Evolutionary conservation across 441 rosid genomes (phyloP), one percentile per base, ranked within the genome.

Genomic region (Brassica hybrid): DNA sequence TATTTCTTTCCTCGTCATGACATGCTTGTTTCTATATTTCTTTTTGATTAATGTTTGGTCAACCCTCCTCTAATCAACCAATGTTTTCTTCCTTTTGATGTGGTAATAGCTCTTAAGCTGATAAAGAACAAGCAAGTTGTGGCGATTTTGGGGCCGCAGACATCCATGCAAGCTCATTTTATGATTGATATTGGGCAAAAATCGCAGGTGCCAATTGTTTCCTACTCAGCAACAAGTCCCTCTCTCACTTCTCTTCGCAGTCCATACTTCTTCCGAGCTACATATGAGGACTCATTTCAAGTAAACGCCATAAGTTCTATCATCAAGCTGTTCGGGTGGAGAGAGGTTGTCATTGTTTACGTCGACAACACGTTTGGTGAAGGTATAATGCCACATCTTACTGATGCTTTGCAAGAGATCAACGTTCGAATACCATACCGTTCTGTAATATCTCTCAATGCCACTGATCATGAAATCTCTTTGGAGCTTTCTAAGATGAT

Each of bases 181-280:
- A 19, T 90, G 9, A 85, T 82, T 21, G 63, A 80, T 9, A 83
- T 91, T 0, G 90, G 90, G 16, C 60, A 81, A 48, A 85, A 86
- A 76, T 73, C 90, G 10, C 82, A 69, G 0, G 93, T 91, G 7
- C 94, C 93, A 5, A 45, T 93, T 50, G 34, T 93, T 13, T 84
- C 98, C 2, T 91, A 84, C 62, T 85, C 94, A 0, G 95, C 91
- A 16, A 78, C 94, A 10, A 88, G 87, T 67, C 88, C 91, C 8
- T 81, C 76, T 32, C 89, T 86, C 0, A 45, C 77, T 58, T 82
- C 89, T 6, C 54, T 64, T 4, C 68, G 80, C 23, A 85, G 80
- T 66, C 81, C 89, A 6, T 91, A 83, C 78, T 91, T 91, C 72
- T 74, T 91, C 23, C 83, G 82, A 65, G 88, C 90, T 0, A 69